A percentile compares a stretch with the other conserved stretches of the same genome.
Evolutionary conservation across 1,284 basidiomycete species (phyloP).

Genomic region (Tilletiopsis washingtonensis): DNA sequence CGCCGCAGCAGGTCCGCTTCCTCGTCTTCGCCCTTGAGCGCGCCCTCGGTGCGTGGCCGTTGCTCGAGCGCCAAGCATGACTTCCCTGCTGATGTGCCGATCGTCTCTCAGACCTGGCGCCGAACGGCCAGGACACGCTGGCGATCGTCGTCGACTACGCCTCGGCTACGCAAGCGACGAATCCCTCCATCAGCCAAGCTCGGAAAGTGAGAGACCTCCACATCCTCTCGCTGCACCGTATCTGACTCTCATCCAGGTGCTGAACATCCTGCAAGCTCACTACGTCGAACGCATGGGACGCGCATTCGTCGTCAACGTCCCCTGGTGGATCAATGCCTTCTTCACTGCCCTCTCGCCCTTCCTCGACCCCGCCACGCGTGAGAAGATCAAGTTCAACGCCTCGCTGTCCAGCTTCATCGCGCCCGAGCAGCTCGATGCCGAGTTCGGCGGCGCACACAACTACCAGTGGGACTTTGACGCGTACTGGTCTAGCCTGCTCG

Average conservation of each 20-base stretch:
- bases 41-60: constrained; percentile 15
- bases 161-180: constrained; percentile 21
- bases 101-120: constrained; percentile 25
- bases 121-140: constrained; percentile 27
- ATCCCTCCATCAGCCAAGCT: constrained; percentile 27
- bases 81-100: not conserved
- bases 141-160: constrained; percentile 39
- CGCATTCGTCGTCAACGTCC: constrained; percentile 75
- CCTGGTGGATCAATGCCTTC: constrained; percentile 49
- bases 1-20: constrained; percentile 35
- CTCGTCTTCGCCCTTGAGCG: constrained; percentile 43
- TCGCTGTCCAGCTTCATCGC: constrained; percentile 64
- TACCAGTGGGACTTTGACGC: constrained; percentile 67
- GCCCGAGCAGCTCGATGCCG: constrained; percentile 65
- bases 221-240: no score
- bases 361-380: constrained; percentile 78
- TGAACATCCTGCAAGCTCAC: constrained; percentile 78
- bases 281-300: constrained; percentile 82
- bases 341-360: constrained; percentile 80
- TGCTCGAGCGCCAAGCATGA: not conserved
- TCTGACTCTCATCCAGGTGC: constrained; percentile 52
- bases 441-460: constrained; percentile 64
- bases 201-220: constrained; percentile 27
- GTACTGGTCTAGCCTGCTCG: not conserved
- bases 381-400: constrained; percentile 67